phyloP scores from a whole-genome alignment of 371 early-diverging fungal genomes.

The Lichtheimia ornata region DNA sequence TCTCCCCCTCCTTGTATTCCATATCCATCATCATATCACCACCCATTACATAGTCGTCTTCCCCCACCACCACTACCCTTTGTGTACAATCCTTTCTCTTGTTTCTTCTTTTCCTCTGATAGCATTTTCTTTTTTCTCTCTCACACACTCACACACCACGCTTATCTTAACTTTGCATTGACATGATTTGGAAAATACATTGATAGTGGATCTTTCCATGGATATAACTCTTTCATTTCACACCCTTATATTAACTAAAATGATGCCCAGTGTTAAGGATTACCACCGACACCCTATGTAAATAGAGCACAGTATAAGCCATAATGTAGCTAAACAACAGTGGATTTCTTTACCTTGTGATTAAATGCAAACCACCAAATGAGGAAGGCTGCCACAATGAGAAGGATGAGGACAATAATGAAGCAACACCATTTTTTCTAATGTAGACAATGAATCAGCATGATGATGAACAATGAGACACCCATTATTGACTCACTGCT shows the following conservation, averaged over 20 bases:
- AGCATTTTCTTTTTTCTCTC: neutral
- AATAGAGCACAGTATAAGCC: neutral
- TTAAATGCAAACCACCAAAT: slow-evolving; percentile 37
- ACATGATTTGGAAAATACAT: no score
- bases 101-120: neutral
- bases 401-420: slow-evolving; percentile 37
- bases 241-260: no score
- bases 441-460: neutral
- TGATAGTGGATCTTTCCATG: no score
- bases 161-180: no score
- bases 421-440: slow-evolving; percentile 63
- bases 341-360: slow-evolving; percentile 10
- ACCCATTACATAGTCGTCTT: neutral
- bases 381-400: slow-evolving; percentile 39
- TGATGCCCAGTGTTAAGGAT: slow-evolving; percentile 6
- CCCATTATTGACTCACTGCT: slow-evolving; percentile 38
- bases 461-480: no score
- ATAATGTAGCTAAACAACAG: neutral
- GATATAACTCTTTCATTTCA: no score
- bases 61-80: no score
- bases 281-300: slow-evolving; percentile 19
- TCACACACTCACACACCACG: no score
- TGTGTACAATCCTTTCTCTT: neutral
- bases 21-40: neutral
- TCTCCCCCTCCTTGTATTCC: neutral